Conservation (phyloP, 1,284 basidiomycete genomes). For the Ustilago lituana region DNA sequence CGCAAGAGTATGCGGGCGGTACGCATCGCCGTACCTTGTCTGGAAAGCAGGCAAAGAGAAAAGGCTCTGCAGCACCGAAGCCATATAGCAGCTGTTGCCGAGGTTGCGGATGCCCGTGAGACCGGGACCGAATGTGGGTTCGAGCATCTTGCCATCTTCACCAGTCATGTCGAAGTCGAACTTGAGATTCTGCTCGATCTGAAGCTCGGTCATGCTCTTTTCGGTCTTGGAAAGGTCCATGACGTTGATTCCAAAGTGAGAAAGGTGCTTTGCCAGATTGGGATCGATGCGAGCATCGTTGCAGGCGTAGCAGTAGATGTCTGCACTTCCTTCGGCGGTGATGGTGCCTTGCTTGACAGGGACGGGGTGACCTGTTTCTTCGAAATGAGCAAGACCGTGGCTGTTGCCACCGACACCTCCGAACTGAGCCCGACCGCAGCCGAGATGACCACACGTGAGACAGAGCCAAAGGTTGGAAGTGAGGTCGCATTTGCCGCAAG, state of each 20-base stretch:
- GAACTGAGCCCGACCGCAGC: conserved; percentile 87
- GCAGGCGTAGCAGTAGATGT: conserved; percentile 93
- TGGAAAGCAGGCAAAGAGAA: conserved; percentile 85
- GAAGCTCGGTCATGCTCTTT: conserved; percentile 95
- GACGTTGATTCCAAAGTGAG: conserved; percentile 87
- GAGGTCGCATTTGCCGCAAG: conserved; percentile 58
- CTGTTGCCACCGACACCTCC: conserved; percentile 89
- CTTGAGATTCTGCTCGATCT: conserved; percentile 95
- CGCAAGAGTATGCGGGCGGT: conserved; percentile 73
- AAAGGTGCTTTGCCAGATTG: conserved; percentile 78
- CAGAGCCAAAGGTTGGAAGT: conserved; percentile 89
- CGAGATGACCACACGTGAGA: conserved; percentile 86
- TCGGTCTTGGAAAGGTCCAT: conserved; percentile 87
- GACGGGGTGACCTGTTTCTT: conserved; percentile 80
- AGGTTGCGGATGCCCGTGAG: conserved; percentile 90
- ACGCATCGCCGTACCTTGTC: conserved; percentile 75
- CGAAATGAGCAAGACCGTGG: conserved; percentile 85
- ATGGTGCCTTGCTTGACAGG: conserved; percentile 97
- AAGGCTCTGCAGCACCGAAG: conserved; percentile 86
- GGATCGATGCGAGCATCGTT: conserved; percentile 87
- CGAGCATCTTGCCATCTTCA: conserved; percentile 86
- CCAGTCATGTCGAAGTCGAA: conserved; percentile 93
- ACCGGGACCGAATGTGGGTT: conserved; percentile 87
- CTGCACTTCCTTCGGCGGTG: conserved; percentile 90
- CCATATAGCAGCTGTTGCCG: conserved; percentile 98